These are phyloP conservation scores for Oryza australiensis DNA, from an alignment of 176 grass and related monocot genomes.

Conservation along the genomic window DNA sequence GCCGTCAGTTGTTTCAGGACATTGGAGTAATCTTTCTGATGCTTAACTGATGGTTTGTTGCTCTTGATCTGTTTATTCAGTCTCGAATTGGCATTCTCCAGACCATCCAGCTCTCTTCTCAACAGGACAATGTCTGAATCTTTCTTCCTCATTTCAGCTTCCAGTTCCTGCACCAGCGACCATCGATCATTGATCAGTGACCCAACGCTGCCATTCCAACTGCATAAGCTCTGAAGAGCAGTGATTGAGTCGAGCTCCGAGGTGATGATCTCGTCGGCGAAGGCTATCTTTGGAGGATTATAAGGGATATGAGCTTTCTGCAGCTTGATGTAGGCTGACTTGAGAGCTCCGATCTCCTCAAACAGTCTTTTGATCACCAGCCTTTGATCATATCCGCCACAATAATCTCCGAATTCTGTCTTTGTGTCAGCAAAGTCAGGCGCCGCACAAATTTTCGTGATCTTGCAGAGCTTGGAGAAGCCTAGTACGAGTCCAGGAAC, in stretches of 20 bases:
- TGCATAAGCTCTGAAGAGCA: constrained; percentile 7
- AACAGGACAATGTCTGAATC: not conserved
- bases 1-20: no score
- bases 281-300: not conserved
- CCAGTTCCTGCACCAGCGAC: constrained; percentile 8
- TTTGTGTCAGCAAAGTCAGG: not conserved
- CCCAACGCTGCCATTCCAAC: not conserved
- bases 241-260: not conserved
- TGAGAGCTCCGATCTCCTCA: not conserved
- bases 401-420: not conserved
- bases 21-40: not conserved
- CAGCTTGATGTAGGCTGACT: constrained; percentile 28
- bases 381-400: not conserved
- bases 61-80: not conserved
- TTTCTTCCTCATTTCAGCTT: not conserved
- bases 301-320: constrained; percentile 28
- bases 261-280: constrained; percentile 9
- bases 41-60: not conserved
- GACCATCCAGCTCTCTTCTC: not conserved
- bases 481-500: constrained; percentile 6
- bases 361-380: not conserved
- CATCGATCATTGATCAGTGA: not conserved
- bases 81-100: not conserved
- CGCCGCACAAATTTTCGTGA: constrained; percentile 24
- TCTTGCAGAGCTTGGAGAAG: constrained; percentile 30